Evolutionary conservation across 352 stramenopile species (phyloP), one percentile per base, ranked within the genome.

Genomic region (Globisporangium emineosum): DNA sequence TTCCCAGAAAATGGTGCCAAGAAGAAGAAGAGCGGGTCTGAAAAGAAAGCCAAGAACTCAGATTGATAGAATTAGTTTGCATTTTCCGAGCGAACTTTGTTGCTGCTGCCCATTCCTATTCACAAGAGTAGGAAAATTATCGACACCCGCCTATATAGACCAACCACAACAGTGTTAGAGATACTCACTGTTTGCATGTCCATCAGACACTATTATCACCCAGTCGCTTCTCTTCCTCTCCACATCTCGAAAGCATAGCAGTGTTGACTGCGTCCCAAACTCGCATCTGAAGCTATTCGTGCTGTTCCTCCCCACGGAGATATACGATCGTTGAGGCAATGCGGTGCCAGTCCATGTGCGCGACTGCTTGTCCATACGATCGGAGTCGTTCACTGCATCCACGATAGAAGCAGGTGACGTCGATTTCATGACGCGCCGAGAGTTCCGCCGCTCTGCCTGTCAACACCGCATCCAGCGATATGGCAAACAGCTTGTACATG

Each of bases 1-100:
- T 64, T 64, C 19, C 33, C 33, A 7, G 57, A 68, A 9, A 47
- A 47, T 8, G 40, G 40, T 47, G 15, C 40, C 45, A 57, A 57
- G 49, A 57, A 54, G 57, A 53, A 40, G 42, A 56, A 54, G 25
- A 54, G 30, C 8, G 47, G 30, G 3, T 17, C 40, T 10, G 40
- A 17, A 47, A 53, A 56, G 19, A 47, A 47, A 17, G 3, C 17
- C 40, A n/a, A 47, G 40, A 47, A 17, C 2, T 47, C 40, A 1
- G 40, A 47, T 7, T 47, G 40, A 47, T 23, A 47, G 40, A 47
- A 17, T 21, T 45, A 21, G 37, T 40, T 42, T 42, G 35, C 35
- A 19, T 42, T 42, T 42, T 42, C 35, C 17, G 19, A 47, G 19
- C 23, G 0, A 45, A 21, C 37, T 45, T 19, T 45, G 37, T 21